These are phyloP conservation scores for Candida rishiriensis DNA, from an alignment of 805 yeast genomes.

Conservation along the genomic window DNA sequence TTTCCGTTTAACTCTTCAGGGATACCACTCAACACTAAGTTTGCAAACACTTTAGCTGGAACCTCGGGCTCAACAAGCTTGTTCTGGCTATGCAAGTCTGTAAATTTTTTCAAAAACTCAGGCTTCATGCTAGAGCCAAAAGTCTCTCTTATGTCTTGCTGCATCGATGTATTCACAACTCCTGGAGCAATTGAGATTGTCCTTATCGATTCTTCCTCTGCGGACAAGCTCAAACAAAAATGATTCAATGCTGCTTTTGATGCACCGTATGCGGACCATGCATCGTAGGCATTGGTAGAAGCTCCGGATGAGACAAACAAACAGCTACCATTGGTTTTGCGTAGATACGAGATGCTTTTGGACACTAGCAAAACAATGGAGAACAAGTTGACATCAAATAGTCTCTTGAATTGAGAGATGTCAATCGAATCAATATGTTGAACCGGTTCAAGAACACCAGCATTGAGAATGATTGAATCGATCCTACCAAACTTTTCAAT, in stretches of 20 bases:
- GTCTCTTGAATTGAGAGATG: conserved; percentile 51
- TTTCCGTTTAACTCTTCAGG: conserved; percentile 56
- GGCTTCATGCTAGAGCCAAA: conserved; percentile 58
- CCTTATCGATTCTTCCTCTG: conserved; percentile 58
- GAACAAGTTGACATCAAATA: conserved; percentile 76
- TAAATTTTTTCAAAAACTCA: conserved; percentile 56
- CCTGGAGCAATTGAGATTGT: conserved; percentile 88
- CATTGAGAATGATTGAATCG: conserved; percentile 69
- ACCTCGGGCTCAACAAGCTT: conserved; percentile 62
- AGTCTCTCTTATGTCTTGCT: conserved; percentile 64
- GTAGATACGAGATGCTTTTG: conserved; percentile 53
- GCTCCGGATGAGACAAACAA: conserved; percentile 93
- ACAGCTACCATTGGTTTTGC: conserved; percentile 52
- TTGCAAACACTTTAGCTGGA: conserved; percentile 69
- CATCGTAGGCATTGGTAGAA: conserved; percentile 54
- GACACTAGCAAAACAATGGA: conserved; percentile 60
- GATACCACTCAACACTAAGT: conserved; percentile 60
- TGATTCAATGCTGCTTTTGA: conserved; percentile 91
- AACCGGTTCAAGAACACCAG: conserved; percentile 83
- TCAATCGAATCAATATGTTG: conserved; percentile 47
- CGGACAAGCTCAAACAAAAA: conserved; percentile 59
- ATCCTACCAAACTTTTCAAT: conserved; percentile 49
- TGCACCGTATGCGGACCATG: conserved; percentile 91
- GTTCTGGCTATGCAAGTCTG: conserved; percentile 52
- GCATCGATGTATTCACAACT: conserved; percentile 91